Evolutionary conservation across 1,284 basidiomycete species (phyloP).

Genomic region (Agroathelia rolfsii): DNA sequence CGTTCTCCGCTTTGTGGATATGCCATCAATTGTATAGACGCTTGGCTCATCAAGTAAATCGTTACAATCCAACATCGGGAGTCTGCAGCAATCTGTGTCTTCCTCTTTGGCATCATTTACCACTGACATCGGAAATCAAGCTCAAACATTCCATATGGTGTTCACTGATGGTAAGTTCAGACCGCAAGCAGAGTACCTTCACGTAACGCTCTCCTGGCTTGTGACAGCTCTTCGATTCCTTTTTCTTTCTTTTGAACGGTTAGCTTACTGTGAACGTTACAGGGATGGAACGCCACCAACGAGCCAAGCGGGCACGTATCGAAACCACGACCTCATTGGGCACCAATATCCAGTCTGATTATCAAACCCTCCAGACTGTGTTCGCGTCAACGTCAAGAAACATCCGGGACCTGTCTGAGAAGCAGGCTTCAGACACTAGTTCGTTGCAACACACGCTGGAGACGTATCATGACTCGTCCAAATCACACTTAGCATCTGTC

Average conservation of each 20-base stretch:
- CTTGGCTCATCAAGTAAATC: constrained; percentile 18
- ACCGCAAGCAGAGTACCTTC: neutral
- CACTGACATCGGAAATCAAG: constrained; percentile 39
- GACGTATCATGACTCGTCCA: constrained; percentile 29
- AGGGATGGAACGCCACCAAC: constrained; percentile 53
- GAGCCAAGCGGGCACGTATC: constrained; percentile 56
- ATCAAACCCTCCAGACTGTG: constrained; percentile 36
- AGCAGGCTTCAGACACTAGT: constrained; percentile 31
- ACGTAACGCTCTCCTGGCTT: constrained; percentile 1
- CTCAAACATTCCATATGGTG: constrained; percentile 32
- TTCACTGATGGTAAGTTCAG: constrained; percentile 35
- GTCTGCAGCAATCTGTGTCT: constrained; percentile 31
- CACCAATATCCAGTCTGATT: constrained; percentile 40
- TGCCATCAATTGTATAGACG: constrained; percentile 15
- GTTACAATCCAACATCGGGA: constrained; percentile 30
- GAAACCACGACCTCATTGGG: constrained; percentile 45
- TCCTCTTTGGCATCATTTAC: constrained; percentile 44
- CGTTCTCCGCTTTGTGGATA: too few species aligned
- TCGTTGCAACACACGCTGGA: constrained; percentile 30
- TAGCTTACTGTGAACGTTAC: too few species aligned
- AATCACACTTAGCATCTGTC: constrained; percentile 34
- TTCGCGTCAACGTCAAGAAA: constrained; percentile 40
- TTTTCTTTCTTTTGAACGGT: too few species aligned
- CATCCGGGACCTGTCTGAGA: constrained; percentile 34
- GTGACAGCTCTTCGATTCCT: constrained; percentile 6